Evolutionary conservation across 2,329 filamentous ascomycete species (phyloP).

Genomic region (Zarea fungicola): DNA sequence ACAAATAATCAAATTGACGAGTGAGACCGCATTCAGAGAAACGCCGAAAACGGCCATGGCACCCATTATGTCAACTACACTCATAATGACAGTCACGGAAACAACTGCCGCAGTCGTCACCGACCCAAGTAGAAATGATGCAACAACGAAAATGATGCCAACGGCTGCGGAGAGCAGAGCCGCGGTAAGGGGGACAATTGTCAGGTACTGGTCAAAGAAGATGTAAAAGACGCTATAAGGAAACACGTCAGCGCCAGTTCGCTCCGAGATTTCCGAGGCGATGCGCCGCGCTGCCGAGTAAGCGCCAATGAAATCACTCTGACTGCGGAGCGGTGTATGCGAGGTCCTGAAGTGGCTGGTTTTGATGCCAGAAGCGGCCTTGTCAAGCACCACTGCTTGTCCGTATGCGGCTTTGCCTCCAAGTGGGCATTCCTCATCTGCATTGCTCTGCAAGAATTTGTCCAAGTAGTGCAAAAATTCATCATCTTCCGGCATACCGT

Average conservation of each 20-base stretch:
- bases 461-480: conserved; percentile 85
- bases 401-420: conserved; percentile 86
- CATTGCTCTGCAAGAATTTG: conserved; percentile 76
- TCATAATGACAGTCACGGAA: conserved; percentile 86
- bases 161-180: conserved; percentile 78
- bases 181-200: conserved; percentile 74
- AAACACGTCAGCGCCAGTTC: conserved; percentile 78
- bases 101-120: conserved; percentile 76
- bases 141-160: conserved; percentile 77
- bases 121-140: conserved; percentile 77
- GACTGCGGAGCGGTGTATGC: conserved; percentile 80
- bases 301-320: conserved; percentile 87
- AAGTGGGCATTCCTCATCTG: conserved; percentile 77
- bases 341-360: conserved; percentile 90
- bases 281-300: conserved; percentile 89
- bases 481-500: conserved; percentile 87
- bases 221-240: conserved; percentile 98
- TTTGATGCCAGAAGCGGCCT: conserved; percentile 59
- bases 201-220: conserved; percentile 96
- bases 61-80: conserved; percentile 86
- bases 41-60: conserved; percentile 88
- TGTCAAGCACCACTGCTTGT: conserved; percentile 74
- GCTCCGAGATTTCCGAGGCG: conserved; percentile 64
- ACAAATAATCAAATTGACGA: conserved; percentile 96
- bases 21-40: conserved; percentile 86